These are phyloP conservation scores for Auriscalpium vulgare DNA, from an alignment of 768 basidiomycete species.

Conservation along the genomic window DNA sequence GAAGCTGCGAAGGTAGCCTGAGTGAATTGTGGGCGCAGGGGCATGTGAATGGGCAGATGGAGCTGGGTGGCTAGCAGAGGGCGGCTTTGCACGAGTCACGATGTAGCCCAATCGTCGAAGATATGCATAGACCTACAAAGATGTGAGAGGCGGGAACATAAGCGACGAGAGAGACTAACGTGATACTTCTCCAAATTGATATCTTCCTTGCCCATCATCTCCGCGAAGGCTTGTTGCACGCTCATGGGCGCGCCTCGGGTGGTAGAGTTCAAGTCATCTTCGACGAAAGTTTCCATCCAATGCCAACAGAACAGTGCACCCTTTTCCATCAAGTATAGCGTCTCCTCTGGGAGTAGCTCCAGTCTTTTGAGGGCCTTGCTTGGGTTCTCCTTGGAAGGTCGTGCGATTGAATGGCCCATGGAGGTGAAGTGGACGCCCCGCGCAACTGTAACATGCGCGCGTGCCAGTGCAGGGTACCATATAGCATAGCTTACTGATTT, in stretches of 20 bases:
- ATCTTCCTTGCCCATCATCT: slow-evolving; percentile 75
- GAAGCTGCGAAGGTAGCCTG: slow-evolving; percentile 28
- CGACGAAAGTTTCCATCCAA: slow-evolving; percentile 23
- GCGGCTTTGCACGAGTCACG: slow-evolving; percentile 68
- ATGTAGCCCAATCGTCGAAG: slow-evolving; percentile 88
- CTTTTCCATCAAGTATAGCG: slow-evolving; percentile 87
- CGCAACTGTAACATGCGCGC: slow-evolving; percentile 60
- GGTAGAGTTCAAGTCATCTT: slow-evolving; percentile 30
- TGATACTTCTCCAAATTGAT: slow-evolving; percentile 84
- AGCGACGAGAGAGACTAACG: slow-evolving; percentile 34
- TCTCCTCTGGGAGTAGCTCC: slow-evolving; percentile 92
- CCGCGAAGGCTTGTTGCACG: slow-evolving; percentile 82
- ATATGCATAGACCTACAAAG: slow-evolving; percentile 78
- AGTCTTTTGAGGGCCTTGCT: slow-evolving; percentile 53
- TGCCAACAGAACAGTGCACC: slow-evolving; percentile 85
- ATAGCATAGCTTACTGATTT: slow-evolving; percentile 75
- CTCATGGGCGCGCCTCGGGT: slow-evolving; percentile 67
- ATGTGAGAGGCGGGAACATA: neutral
- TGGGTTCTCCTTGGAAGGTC: slow-evolving; percentile 26
- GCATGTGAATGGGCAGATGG: slow-evolving; percentile 30
- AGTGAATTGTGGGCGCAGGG: slow-evolving; percentile 13
- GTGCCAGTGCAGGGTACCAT: slow-evolving; percentile 61
- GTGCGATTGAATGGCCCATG: slow-evolving; percentile 74
- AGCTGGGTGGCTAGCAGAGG: slow-evolving; percentile 42
- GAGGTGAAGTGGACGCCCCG: slow-evolving; percentile 79